Conservation (phyloP, 75 land plant species). For the Chamaecyparis obtusa region DNA sequence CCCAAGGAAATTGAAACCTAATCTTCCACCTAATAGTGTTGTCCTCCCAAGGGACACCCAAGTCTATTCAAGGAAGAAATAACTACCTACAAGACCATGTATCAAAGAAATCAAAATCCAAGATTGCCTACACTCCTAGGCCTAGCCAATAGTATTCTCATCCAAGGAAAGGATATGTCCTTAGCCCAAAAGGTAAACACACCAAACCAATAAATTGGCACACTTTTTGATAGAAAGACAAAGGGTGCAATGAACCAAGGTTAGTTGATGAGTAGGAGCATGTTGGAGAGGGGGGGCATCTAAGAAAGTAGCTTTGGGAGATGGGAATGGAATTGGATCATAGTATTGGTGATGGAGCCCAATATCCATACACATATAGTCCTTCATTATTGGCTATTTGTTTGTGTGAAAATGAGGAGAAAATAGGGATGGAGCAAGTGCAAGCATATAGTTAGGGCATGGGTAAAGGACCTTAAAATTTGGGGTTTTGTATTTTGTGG, state of each 20-base stretch:
- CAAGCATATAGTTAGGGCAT: neutral
- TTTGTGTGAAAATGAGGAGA: neutral
- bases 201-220: slow-evolving; percentile 1
- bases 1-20: no score
- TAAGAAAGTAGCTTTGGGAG: neutral
- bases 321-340: neutral
- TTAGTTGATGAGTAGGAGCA: neutral
- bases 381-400: neutral
- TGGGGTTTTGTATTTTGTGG: no score
- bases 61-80: no score
- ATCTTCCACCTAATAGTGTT: no score
- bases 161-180: no score
- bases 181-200: neutral
- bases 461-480: neutral
- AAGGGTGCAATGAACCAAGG: neutral
- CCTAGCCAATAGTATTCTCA: no score
- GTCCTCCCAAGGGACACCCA: no score
- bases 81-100: no score
- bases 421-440: slow-evolving; percentile 1
- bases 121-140: no score
- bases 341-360: neutral
- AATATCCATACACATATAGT: neutral
- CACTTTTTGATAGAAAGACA: neutral
- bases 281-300: neutral
- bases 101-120: no score